Evolutionary conservation across 768 basidiomycete genomes (phyloP).

Genomic region (Gautieria morchelliformis): DNA sequence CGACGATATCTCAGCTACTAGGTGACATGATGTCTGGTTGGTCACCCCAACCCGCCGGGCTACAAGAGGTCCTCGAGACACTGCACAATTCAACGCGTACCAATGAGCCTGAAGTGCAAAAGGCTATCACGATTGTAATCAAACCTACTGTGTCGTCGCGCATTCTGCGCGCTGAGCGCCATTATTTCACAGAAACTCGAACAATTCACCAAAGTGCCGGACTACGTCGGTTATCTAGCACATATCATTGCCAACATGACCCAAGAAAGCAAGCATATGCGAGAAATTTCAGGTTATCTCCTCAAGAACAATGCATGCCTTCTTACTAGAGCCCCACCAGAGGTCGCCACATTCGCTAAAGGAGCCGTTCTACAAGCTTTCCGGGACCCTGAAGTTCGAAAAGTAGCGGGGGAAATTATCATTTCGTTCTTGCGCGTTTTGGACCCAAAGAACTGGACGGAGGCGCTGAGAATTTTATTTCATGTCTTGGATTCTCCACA

Average conservation of each 20-base stretch:
- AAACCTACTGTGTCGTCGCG: slow-evolving; percentile 10
- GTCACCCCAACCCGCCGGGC: slow-evolving; percentile 75
- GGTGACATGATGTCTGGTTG: slow-evolving; percentile 46
- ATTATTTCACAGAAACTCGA: slow-evolving; percentile 63
- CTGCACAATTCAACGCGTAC: slow-evolving; percentile 86
- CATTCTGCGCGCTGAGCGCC: slow-evolving; percentile 10
- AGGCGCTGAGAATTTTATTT: slow-evolving; percentile 82
- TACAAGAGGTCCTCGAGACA: slow-evolving; percentile 87
- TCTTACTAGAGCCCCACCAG: slow-evolving; percentile 55
- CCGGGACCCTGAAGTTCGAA: slow-evolving; percentile 74
- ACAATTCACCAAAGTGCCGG: slow-evolving; percentile 76
- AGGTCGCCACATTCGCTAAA: slow-evolving; percentile 68
- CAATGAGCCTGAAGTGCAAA: slow-evolving; percentile 58
- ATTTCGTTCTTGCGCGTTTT: slow-evolving; percentile 80
- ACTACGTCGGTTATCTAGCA: slow-evolving; percentile 93
- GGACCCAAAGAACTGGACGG: slow-evolving; percentile 91
- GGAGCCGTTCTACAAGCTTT: slow-evolving; percentile 72
- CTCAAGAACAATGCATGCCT: slow-evolving; percentile 92
- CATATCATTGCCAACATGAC: slow-evolving; percentile 80
- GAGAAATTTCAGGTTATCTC: slow-evolving; percentile 91
- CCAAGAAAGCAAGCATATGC: slow-evolving; percentile 83
- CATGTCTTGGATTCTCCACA: slow-evolving; percentile 69
- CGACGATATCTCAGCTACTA: background rate
- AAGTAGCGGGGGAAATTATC: slow-evolving; percentile 89
- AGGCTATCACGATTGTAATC: slow-evolving; percentile 70